Evolutionary conservation across 2,329 filamentous ascomycete species (phyloP), one percentile per base, ranked within the genome.

Genomic region (Raffaelea albimanens): DNA sequence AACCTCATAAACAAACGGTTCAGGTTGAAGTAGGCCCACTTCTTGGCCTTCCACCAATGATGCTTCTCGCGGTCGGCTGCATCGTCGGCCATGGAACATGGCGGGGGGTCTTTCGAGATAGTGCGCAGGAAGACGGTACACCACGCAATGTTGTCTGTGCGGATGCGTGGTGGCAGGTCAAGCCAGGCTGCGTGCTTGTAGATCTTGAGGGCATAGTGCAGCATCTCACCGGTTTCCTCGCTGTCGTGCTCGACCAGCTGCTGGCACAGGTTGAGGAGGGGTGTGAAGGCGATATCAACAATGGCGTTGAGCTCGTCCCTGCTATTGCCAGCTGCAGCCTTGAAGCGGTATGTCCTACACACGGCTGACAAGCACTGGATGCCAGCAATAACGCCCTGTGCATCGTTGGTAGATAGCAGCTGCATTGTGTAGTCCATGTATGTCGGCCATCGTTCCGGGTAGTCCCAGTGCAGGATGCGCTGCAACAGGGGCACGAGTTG

Each of bases 41-140:
- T 98, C 82, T 97, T 97, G 54, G 90, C 87, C 73, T 97, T 98
- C 91, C 91, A 98, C 91, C 93, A 98, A 65, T 96, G 89, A 63
- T 95, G 90, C 59, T 84, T 79, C 67, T 97, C 93, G 49, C 93
- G 81, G 61, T 97, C 91, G 50, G 87, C 82, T 45, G 84, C 69
- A 50, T 82, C 87, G 51, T 94, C 88, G 49, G 73, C 66, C 76
- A 97, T 82, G 33, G 90, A 84, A 56, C 75, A 81, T 48, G 85
- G 76, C 4, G 93, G 93, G 33, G 87, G 82, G 20, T 83, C 71
- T 67, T 97, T 97, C 56, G 84, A 83, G 33, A 97, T 86, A 45
- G 94, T 87, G 52, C 85, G 83, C 56, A 98, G 72, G 71, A 98
- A 97, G 51, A 98, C 78, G 21, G 90, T 91, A 66, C 91, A 97